A percentile compares a stretch with the other conserved stretches of the same genome.
Evolutionary conservation across 192 early-diverging fungal species (phyloP).

Genomic region (Piromyces finnis): DNA sequence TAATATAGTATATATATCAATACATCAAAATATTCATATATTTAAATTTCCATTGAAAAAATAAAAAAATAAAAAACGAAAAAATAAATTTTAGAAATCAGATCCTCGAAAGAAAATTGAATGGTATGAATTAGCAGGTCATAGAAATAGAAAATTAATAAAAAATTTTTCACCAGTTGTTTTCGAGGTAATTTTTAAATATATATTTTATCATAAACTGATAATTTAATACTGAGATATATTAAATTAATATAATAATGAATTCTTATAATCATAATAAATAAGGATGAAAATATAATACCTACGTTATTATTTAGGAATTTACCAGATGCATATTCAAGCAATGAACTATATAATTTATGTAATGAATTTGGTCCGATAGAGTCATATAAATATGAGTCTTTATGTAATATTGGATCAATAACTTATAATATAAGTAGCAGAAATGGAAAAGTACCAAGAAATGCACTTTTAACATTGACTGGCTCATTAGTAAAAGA

Average conservation of each 20-base stretch:
- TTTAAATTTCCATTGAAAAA: too few species aligned
- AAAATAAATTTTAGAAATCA: neutral
- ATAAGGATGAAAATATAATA: neutral
- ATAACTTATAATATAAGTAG: neutral
- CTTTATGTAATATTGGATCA: neutral
- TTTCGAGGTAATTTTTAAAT: neutral
- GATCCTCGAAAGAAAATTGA: neutral
- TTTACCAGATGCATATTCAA: neutral
- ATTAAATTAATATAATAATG: too few species aligned
- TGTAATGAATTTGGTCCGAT: neutral
- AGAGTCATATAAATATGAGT: neutral
- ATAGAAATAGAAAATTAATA: neutral
- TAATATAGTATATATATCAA: too few species aligned
- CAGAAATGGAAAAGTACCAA: neutral
- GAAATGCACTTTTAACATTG: neutral
- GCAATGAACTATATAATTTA: neutral
- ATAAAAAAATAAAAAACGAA: too few species aligned
- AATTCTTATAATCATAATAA: too few species aligned
- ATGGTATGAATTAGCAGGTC: neutral
- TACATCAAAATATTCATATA: too few species aligned
- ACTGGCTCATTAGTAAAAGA: neutral
- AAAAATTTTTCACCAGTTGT: neutral
- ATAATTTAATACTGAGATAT: neutral
- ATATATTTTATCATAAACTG: too few species aligned
- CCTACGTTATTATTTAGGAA: neutral